phyloP scores from a whole-genome alignment of 2,329 filamentous ascomycete genomes.

The Paecilomyces niveus region DNA sequence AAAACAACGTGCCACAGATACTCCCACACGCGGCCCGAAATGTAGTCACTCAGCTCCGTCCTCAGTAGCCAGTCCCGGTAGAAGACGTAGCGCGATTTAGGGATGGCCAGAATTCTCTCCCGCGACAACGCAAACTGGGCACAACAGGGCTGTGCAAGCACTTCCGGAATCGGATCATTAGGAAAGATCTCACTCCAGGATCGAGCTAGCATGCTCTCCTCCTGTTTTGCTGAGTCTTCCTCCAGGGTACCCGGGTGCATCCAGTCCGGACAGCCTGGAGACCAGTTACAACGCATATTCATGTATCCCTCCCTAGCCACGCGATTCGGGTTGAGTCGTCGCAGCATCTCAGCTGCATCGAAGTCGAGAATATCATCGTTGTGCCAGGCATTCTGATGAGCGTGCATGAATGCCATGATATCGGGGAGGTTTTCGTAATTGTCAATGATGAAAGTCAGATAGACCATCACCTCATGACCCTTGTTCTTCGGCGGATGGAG shows the following conservation, averaged over 20 bases:
- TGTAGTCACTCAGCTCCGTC: conserved; percentile 49
- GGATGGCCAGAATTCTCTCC: conserved; percentile 49
- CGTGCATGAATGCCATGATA: conserved; percentile 54
- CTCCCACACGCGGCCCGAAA: conserved; percentile 56
- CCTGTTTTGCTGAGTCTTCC: conserved; percentile 37
- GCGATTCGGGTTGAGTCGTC: conserved; percentile 44
- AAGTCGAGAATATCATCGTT: conserved; percentile 49
- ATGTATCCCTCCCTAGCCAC: conserved; percentile 51
- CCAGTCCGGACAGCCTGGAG: conserved; percentile 54
- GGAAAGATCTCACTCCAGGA: conserved; percentile 44
- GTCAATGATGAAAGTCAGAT: conserved; percentile 57
- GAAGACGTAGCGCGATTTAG: conserved; percentile 47
- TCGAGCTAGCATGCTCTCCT: conserved; percentile 40
- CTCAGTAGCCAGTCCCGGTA: conserved; percentile 55
- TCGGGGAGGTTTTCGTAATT: conserved; percentile 54
- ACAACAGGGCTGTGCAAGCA: conserved; percentile 56
- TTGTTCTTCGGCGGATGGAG: conserved; percentile 52
- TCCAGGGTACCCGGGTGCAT: conserved; percentile 41
- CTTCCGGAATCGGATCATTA: conserved; percentile 34
- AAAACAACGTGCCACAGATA: conserved; percentile 60
- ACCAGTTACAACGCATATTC: conserved; percentile 53
- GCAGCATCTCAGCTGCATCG: conserved; percentile 45
- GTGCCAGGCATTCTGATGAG: conserved; percentile 52
- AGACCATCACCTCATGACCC: conserved; percentile 56
- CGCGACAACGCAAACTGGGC: conserved; percentile 57